Percentiles rank a stretch among this genome's conserved stretches.
Evolutionary conservation across 106 monocot species (phyloP).

Genomic region (Apostasia ramifera): DNA sequence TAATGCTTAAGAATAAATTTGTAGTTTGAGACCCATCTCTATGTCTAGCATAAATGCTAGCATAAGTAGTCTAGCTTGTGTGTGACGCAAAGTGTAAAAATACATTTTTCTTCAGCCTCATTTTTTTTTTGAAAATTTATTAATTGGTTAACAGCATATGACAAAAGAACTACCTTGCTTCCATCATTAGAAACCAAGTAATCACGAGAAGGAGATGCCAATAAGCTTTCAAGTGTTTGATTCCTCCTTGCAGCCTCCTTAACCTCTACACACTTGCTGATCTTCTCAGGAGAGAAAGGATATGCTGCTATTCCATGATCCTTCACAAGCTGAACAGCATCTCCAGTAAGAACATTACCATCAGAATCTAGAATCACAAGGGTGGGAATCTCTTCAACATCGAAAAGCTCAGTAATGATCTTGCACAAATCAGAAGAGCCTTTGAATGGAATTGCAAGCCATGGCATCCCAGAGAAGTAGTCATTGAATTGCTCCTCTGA

Average conservation of each 20-base stretch:
- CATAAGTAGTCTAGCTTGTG: no score
- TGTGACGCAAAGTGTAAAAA: no score
- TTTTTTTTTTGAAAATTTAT: no score
- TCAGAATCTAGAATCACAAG: background rate
- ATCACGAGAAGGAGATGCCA: conserved; percentile 42
- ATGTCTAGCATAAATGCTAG: no score
- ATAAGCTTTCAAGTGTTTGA: conserved; percentile 56
- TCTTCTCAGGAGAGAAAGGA: conserved; percentile 47
- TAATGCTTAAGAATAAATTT: no score
- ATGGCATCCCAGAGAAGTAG: background rate
- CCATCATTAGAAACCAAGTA: conserved; percentile 45
- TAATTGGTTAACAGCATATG: no score
- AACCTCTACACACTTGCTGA: conserved; percentile 29
- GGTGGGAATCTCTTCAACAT: background rate
- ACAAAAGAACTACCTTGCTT: conserved; percentile 24
- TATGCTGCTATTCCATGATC: conserved; percentile 45
- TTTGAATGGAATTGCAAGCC: background rate
- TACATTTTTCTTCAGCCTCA: no score
- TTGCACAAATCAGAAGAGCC: no score
- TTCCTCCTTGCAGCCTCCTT: conserved; percentile 29
- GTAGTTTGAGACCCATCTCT: no score
- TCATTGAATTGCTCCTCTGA: no score
- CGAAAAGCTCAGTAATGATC: no score
- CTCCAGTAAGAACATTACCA: background rate
- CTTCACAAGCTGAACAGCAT: conserved; percentile 48